These are phyloP conservation scores for Leishmania amazonensis DNA, from an alignment of 208 protist genomes.

Conservation along the genomic window DNA sequence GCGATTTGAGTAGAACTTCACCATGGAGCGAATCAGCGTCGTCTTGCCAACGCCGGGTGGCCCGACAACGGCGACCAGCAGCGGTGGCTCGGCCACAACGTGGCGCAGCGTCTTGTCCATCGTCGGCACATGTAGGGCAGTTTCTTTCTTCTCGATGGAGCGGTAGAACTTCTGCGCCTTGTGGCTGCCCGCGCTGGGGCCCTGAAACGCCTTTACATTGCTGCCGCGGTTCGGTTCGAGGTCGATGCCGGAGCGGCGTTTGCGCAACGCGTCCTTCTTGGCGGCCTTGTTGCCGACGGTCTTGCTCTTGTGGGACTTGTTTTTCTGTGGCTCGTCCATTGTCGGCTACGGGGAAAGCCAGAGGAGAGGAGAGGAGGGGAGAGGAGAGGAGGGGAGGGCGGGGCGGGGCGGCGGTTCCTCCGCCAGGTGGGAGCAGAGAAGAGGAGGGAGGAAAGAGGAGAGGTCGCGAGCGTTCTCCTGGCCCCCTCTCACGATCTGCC, in stretches of 20 bases:
- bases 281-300: conserved; percentile 83
- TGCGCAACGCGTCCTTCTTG: conserved; percentile 88
- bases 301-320: conserved; percentile 92
- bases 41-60: conserved; percentile 97
- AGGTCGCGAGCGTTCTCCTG: background rate
- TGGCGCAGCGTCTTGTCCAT: conserved; percentile 88
- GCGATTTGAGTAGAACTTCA: conserved; percentile 98
- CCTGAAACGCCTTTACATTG: conserved; percentile 93
- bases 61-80: conserved; percentile 97
- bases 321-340: conserved; percentile 76
- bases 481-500: background rate
- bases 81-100: conserved; percentile 91
- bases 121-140: conserved; percentile 76
- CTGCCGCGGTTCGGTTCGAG: conserved; percentile 89
- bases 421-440: background rate
- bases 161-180: conserved; percentile 86
- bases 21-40: conserved; percentile 97
- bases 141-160: conserved; percentile 89
- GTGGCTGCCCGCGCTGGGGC: conserved; percentile 59
- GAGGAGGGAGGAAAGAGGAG: background rate
- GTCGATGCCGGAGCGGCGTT: conserved; percentile 88
- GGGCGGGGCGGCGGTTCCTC: background rate
- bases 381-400: too few species aligned
- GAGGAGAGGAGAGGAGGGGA: too few species aligned
- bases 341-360: background rate